Conservation (phyloP, 2,329 filamentous ascomycete genomes). For the Pseudogymnoascus pannorum region DNA sequence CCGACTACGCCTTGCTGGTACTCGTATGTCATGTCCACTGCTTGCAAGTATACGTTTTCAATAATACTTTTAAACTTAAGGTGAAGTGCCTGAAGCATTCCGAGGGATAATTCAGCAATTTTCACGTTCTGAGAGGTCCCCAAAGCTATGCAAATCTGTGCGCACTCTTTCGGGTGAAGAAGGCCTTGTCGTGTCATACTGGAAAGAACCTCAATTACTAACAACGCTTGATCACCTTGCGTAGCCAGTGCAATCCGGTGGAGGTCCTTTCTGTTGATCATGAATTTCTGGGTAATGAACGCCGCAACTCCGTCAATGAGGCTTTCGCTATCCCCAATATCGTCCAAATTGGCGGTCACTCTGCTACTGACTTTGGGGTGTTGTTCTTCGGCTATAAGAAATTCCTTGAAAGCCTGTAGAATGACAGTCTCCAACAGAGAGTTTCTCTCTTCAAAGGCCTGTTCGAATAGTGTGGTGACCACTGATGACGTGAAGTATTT, state of each 20-base stretch:
- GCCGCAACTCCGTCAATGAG: conserved; percentile 82
- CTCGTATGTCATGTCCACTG: no score
- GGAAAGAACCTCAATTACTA: conserved; percentile 76
- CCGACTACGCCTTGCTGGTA: no score
- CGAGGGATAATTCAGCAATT: conserved; percentile 71
- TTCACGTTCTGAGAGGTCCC: conserved; percentile 69
- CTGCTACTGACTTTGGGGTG: conserved; percentile 57
- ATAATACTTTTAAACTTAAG: no score
- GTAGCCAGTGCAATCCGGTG: conserved; percentile 66
- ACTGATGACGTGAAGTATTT: conserved; percentile 73
- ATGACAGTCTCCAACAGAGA: conserved; percentile 68
- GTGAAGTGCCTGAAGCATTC: conserved; percentile 73
- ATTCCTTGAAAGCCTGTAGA: conserved; percentile 70
- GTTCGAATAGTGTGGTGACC: conserved; percentile 67
- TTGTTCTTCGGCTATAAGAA: conserved; percentile 70
- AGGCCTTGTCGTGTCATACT: conserved; percentile 89
- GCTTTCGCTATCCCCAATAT: conserved; percentile 60
- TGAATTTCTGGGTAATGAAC: conserved; percentile 77
- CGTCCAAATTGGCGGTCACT: conserved; percentile 22
- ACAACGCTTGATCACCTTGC: conserved; percentile 66
- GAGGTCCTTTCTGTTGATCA: conserved; percentile 51
- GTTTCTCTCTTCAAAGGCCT: conserved; percentile 66
- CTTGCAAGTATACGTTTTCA: no score
- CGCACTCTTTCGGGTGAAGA: conserved; percentile 85
- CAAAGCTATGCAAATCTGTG: conserved; percentile 76